Conservation (phyloP, 306 rosid genomes). For the Calophaca sinica region DNA sequence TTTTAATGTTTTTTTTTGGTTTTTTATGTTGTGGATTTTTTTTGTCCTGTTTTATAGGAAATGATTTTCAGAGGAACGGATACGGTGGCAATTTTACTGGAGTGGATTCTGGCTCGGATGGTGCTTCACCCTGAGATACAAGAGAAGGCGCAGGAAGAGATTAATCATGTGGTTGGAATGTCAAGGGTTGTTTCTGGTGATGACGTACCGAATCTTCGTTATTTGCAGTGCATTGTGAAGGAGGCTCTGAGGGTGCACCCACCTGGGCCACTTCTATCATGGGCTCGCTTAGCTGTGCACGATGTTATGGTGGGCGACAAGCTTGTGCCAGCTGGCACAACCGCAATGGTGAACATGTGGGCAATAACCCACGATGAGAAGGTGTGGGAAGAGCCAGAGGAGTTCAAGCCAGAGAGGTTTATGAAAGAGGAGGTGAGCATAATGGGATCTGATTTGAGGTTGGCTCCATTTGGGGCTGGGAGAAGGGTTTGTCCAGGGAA, state of each 20-base stretch:
- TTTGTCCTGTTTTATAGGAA: constrained; percentile 53
- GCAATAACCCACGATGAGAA: constrained; percentile 66
- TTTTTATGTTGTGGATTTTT: background rate
- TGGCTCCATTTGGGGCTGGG: constrained; percentile 85
- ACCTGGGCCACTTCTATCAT: constrained; percentile 82
- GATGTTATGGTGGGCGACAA: constrained; percentile 62
- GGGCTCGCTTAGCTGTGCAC: constrained; percentile 80
- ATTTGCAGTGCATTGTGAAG: constrained; percentile 72
- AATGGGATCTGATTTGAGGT: constrained; percentile 71
- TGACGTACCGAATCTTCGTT: constrained; percentile 67
- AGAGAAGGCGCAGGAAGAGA: constrained; percentile 62
- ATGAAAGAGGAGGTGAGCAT: constrained; percentile 46
- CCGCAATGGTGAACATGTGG: constrained; percentile 90
- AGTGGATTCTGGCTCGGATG: constrained; percentile 89
- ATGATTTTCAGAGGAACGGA: constrained; percentile 92
- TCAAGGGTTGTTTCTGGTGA: constrained; percentile 48
- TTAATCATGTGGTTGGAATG: constrained; percentile 46
- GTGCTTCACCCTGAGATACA: constrained; percentile 81
- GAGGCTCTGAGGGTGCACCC: constrained; percentile 80
- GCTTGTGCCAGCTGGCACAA: constrained; percentile 68
- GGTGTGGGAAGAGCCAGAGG: constrained; percentile 58
- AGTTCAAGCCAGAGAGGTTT: constrained; percentile 70
- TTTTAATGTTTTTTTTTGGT: background rate
- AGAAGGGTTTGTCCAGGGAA: constrained; percentile 85
- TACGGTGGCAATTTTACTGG: constrained; percentile 80